These are phyloP conservation scores for Pleurotus citrinopileatus DNA, from an alignment of 768 basidiomycete species.

Conservation along the genomic window DNA sequence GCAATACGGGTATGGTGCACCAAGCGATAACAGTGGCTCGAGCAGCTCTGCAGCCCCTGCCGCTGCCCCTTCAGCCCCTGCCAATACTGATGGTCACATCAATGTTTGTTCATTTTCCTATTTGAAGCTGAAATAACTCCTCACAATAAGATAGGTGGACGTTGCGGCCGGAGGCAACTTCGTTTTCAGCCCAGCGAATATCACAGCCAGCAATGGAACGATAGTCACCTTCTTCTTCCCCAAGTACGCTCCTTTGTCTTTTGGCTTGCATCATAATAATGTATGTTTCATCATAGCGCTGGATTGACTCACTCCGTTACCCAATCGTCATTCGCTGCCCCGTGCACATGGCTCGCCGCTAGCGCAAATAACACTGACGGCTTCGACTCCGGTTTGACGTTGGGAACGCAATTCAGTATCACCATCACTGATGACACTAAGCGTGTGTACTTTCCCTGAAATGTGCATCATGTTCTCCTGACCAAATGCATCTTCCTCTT, in stretches of 20 bases:
- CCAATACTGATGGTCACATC: conserved; percentile 28
- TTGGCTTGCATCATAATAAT: neutral
- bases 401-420: conserved; percentile 39
- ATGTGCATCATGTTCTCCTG: neutral
- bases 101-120: too few species aligned
- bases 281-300: conserved; percentile 28
- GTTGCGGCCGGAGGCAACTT: conserved; percentile 37
- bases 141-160: too few species aligned
- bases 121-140: too few species aligned
- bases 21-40: conserved; percentile 13
- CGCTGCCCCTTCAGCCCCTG: conserved; percentile 37
- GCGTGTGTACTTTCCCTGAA: conserved; percentile 31
- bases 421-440: conserved; percentile 43
- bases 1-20: conserved; percentile 30
- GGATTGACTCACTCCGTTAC: conserved; percentile 49
- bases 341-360: conserved; percentile 48
- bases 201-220: conserved; percentile 49
- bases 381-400: conserved; percentile 53
- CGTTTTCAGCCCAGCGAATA: conserved; percentile 40
- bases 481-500: neutral
- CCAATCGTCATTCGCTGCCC: conserved; percentile 50
- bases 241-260: conserved; percentile 24
- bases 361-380: conserved; percentile 34
- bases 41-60: conserved; percentile 19
- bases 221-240: conserved; percentile 54